Evolutionary conservation across 2,329 filamentous ascomycete genomes (phyloP).

Genomic region (Metarhizium anisopliae): DNA sequence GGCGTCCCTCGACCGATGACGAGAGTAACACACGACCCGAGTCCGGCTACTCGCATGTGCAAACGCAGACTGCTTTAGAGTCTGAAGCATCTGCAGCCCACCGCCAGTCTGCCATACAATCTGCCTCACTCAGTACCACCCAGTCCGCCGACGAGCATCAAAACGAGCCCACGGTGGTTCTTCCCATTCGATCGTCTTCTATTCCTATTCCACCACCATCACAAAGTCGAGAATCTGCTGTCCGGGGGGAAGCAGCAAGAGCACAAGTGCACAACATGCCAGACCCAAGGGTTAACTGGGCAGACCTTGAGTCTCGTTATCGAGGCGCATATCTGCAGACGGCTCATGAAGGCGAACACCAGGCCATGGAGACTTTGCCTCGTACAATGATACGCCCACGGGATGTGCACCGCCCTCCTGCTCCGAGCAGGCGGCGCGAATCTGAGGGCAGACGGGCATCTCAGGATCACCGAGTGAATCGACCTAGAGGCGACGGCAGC

Average conservation of each 20-base stretch:
- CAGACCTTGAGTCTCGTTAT: background rate
- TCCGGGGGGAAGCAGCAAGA: background rate
- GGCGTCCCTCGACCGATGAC: background rate
- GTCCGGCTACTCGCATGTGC: background rate
- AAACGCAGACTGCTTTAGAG: background rate
- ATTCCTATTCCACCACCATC: background rate
- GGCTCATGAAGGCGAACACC: background rate
- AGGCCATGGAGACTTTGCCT: background rate
- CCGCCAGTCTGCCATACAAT: background rate
- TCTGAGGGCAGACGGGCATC: background rate
- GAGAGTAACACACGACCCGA: background rate
- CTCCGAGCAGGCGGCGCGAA: background rate
- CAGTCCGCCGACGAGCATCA: background rate
- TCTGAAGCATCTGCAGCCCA: background rate
- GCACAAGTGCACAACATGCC: background rate
- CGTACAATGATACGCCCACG: background rate
- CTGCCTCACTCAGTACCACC: background rate
- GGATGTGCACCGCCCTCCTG: background rate
- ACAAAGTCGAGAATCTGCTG: background rate
- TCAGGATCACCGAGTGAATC: background rate
- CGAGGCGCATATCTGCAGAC: background rate
- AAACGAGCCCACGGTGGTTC: background rate
- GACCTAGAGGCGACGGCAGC: background rate
- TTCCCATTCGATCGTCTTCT: slow-evolving; percentile 12
- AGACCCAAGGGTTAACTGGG: background rate